phyloP scores from a whole-genome alignment of 2,329 filamentous ascomycete species.

The Cladophialophora chaetospira region DNA sequence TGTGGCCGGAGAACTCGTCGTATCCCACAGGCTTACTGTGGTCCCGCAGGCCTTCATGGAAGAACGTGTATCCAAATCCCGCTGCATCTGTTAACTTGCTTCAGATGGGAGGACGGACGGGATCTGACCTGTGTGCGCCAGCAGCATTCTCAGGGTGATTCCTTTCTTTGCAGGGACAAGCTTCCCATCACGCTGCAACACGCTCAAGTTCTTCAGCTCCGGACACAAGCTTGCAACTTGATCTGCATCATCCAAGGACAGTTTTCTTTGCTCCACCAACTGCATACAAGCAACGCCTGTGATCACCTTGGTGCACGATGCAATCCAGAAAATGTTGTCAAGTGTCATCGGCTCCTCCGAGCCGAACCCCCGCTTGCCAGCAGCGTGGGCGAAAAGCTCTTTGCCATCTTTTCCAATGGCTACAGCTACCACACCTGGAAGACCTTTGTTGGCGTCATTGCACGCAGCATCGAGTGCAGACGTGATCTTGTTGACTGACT shows the following conservation, averaged over 20 bases:
- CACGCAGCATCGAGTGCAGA: conserved; percentile 18
- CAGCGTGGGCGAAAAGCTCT: conserved; percentile 34
- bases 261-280: conserved; percentile 54
- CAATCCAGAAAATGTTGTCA: conserved; percentile 50
- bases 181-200: conserved; percentile 42
- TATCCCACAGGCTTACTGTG: conserved; percentile 50
- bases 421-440: conserved; percentile 37
- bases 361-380: conserved; percentile 31
- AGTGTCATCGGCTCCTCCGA: conserved; percentile 31
- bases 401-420: conserved; percentile 34
- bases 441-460: conserved; percentile 42
- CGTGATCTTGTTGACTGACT: conserved; percentile 17
- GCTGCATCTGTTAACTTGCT: conserved; percentile 27
- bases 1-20: conserved; percentile 61
- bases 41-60: conserved; percentile 45
- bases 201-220: conserved; percentile 51
- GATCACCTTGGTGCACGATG: conserved; percentile 61
- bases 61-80: conserved; percentile 50
- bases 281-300: conserved; percentile 58
- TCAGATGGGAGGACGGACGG: neutral
- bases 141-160: conserved; percentile 55
- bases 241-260: conserved; percentile 53
- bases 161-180: conserved; percentile 42
- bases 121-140: conserved; percentile 52
- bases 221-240: conserved; percentile 45